Evolutionary conservation across 768 basidiomycete genomes (phyloP).

Genomic region (Pleurotus pulmonarius): DNA sequence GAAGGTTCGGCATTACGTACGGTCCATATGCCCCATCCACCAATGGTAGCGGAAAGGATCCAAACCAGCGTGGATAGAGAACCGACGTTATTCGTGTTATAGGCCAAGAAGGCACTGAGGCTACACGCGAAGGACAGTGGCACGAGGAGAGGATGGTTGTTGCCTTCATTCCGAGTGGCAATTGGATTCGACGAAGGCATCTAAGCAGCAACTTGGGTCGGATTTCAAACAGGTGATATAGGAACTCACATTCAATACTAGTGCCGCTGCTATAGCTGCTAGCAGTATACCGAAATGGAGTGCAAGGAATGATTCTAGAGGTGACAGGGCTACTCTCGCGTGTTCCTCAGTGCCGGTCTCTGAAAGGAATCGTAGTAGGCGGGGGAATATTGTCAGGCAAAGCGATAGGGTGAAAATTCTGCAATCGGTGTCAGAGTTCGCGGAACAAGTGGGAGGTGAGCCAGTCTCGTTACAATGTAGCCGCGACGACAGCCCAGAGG

Average conservation of each 20-base stretch:
- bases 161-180: conserved; percentile 20
- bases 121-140: conserved; percentile 54
- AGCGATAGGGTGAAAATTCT: conserved; percentile 19
- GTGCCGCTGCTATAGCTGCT: conserved; percentile 46
- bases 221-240: conserved; percentile 5
- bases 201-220: conserved; percentile 19
- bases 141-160: conserved; percentile 58
- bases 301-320: conserved; percentile 67
- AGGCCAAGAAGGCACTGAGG: conserved; percentile 60
- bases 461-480: neutral
- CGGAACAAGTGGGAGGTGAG: neutral
- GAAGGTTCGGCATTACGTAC: conserved; percentile 34
- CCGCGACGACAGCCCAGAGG: neutral
- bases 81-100: conserved; percentile 57
- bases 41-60: conserved; percentile 45
- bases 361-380: conserved; percentile 65
- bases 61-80: conserved; percentile 51
- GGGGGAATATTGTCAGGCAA: conserved; percentile 50
- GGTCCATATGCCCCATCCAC: conserved; percentile 69
- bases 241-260: conserved; percentile 56
- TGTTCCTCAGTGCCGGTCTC: conserved; percentile 34
- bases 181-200: conserved; percentile 42
- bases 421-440: neutral
- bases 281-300: conserved; percentile 65
- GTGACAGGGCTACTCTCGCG: conserved; percentile 40